Evolutionary conservation across 1,284 basidiomycete species (phyloP), one percentile per base, ranked within the genome.

Genomic region (Cutaneotrichosporon sp.): DNA sequence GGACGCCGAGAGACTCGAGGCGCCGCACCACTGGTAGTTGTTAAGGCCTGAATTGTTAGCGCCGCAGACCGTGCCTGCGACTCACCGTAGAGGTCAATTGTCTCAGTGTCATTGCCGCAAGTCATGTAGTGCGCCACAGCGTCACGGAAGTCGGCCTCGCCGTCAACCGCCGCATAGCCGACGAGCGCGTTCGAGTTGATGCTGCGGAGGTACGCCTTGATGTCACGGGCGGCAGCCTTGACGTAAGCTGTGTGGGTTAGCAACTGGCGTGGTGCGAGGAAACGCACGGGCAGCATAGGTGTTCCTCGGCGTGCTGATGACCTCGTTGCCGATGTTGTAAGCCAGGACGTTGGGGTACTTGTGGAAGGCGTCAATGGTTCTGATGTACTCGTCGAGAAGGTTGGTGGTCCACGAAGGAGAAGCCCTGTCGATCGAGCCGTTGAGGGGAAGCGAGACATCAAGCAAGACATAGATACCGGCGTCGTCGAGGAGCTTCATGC

Each of bases 391-490:
- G 76, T 92, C 83, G 42, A 92, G 81, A n/a, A 95, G 81, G 74
- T 87, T 89, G 9, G 90, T 90, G 1, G 89, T 85, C 93, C 93
- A 97, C 0, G 87, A 78, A 0, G 93, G 92, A 25, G 82, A 75
- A 27, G 81, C 74, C 31, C 92, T 87, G 80, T 93, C 86, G 64
- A 95, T 92, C 34, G 89, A 92, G 45, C 92, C 92, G 71, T 92
- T 94, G 38, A 89, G 79, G n/a, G 92, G 92, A 11, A 93, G 82
- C 1, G 90, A 85, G 53, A 95, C 83, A 76, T 95, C 93, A 66
- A 95, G 86, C 88, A 95, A 88, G 57, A 90, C 86, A 77, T 95
- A 95, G 66, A 95, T 95, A 43, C 89, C 89, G 45, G 91, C 91
- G 43, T 81, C 80, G 71, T 87, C 87, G 62, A 97, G 83, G 9